Evolutionary conservation across 2,329 filamentous ascomycete species (phyloP), one percentile per base, ranked within the genome.

Genomic region (Epichloe baconii): DNA sequence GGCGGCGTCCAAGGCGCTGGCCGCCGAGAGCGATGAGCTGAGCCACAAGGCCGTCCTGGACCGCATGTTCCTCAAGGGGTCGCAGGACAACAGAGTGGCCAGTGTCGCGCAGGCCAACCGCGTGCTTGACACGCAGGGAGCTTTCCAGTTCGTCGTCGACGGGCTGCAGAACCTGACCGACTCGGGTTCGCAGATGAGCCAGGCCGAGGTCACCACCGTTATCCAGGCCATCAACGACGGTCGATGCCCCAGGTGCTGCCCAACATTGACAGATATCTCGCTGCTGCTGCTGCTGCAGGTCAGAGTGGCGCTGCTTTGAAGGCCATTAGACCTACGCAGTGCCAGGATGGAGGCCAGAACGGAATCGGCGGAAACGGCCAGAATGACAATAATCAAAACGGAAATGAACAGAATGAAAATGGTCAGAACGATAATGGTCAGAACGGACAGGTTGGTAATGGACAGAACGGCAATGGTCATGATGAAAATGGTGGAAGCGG

Each of bases 11-110:
- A 38, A 38, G 3, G 54, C 55, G 3, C 44, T 56, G 6, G 36
- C 26, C n/a, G 55, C 55, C 21, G 54, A 54, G 8, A 49, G 52
- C 21, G 53, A 57, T 47, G 54, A 57, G 46, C 51, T 56, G 11
- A 47, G 10, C 6, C 54, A 57, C 15, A 57, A 57, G 50, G 54
- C 52, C 8, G 53, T 56, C 21, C 51, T 57, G 10, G 55, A 57
- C 15, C 36, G 40, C 11, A 17, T 48, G 21, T 54, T 55, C 26
- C 44, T 50, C 21, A 35, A 41, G 14, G 38, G 45, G 15, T 15
- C 34, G 12, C 23, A 15, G 11, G 12, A 38, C 34, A 35, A 38
- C 43, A 19, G 43, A 8, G 52, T 52, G 38, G 34, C 43, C 15
- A 12, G 21, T 10, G 51, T 57, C 26, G 43, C 35, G 5, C 23